Evolutionary conservation across 352 stramenopile species (phyloP).

Genomic region (Phytophthora colocasiae): DNA sequence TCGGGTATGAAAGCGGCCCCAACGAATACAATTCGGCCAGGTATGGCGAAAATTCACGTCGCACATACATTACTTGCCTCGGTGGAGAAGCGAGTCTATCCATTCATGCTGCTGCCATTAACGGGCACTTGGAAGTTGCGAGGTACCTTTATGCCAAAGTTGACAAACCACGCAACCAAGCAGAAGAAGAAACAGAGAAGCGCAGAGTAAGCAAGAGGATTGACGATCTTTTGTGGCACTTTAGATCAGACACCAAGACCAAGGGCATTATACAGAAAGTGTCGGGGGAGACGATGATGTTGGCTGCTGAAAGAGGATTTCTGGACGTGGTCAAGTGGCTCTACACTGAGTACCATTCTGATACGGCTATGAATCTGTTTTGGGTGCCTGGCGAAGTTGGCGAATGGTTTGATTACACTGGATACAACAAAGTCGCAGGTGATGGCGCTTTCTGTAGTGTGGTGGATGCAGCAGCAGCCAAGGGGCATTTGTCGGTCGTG

Average conservation of each 20-base stretch:
- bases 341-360: too few species aligned
- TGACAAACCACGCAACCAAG: not conserved
- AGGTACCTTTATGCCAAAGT: conserved; percentile 13
- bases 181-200: conserved; percentile 1
- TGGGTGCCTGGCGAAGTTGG: too few species aligned
- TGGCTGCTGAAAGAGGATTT: not conserved
- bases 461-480: conserved; percentile 12
- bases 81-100: conserved; percentile 12
- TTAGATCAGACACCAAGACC: too few species aligned
- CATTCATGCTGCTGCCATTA: conserved; percentile 21
- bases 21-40: not conserved
- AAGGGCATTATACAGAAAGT: too few species aligned
- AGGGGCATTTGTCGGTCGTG: conserved; percentile 22
- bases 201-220: not conserved
- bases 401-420: too few species aligned
- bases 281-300: too few species aligned
- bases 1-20: not conserved
- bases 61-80: not conserved
- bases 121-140: conserved; percentile 21
- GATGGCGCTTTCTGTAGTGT: too few species aligned
- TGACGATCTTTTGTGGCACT: too few species aligned
- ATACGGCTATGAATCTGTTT: too few species aligned
- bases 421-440: too few species aligned
- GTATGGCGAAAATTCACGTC: not conserved
- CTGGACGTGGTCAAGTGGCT: conserved; percentile 5